Conservation (phyloP, 2,329 filamentous ascomycete species). For the Trichoderma gracile region DNA sequence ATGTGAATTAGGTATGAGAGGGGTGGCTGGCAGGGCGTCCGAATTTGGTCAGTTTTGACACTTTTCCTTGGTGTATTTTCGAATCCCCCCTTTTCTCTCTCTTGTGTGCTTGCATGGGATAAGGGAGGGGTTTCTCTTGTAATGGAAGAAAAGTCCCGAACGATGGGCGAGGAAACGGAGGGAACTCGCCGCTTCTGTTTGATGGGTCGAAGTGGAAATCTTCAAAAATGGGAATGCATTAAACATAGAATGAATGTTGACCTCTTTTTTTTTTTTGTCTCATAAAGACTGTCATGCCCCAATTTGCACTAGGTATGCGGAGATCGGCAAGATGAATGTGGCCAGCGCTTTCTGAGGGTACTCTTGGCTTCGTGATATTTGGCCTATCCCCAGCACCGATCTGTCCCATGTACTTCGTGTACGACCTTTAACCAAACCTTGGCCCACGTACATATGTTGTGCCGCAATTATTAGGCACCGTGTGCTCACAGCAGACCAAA, state of each 20-base stretch:
- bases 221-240: constrained; percentile 24
- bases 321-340: too few relatives aligned
- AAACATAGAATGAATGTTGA: constrained; percentile 20
- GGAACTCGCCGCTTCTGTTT: constrained; percentile 38
- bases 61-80: constrained; percentile 19
- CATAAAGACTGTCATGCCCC: background rate
- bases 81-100: constrained; percentile 18
- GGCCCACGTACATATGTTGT: too few relatives aligned
- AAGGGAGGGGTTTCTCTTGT: constrained; percentile 36
- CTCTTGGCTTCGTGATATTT: too few relatives aligned
- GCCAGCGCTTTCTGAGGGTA: too few relatives aligned
- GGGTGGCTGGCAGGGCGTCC: constrained; percentile 27
- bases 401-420: too few relatives aligned
- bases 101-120: constrained; percentile 37
- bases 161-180: constrained; percentile 36
- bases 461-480: too few relatives aligned
- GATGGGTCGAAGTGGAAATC: constrained; percentile 37
- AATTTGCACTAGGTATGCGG: background rate
- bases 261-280: background rate
- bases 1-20: constrained; percentile 17
- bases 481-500: too few relatives aligned
- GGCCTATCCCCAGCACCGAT: too few relatives aligned
- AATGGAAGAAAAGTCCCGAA: constrained; percentile 27
- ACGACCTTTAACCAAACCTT: too few relatives aligned
- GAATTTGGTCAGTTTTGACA: constrained; percentile 22